These are phyloP conservation scores for Sclerotinia sclerotiorum DNA, from an alignment of 2,329 filamentous ascomycete genomes.

Conservation along the genomic window DNA sequence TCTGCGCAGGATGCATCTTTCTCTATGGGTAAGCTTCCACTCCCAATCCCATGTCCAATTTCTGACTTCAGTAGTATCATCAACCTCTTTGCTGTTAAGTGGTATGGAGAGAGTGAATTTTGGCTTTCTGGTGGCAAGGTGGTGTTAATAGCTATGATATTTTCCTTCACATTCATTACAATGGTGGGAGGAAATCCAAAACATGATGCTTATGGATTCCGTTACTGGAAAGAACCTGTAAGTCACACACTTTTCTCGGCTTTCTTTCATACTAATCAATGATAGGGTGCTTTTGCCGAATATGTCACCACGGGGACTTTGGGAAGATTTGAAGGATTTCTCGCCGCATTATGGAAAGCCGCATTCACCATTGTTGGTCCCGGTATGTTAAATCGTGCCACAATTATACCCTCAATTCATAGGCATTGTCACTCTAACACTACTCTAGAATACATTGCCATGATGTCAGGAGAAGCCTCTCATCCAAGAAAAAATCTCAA, in stretches of 20 bases:
- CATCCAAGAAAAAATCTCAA: conserved; percentile 64
- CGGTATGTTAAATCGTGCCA: conserved; percentile 47
- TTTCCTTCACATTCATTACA: conserved; percentile 70
- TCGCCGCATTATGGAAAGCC: conserved; percentile 52
- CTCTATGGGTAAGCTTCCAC: conserved; percentile 49
- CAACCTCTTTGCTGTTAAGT: conserved; percentile 65
- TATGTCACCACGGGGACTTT: conserved; percentile 61
- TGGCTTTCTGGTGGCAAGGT: conserved; percentile 50
- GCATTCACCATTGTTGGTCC: conserved; percentile 46
- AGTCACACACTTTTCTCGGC: background rate
- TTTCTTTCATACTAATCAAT: background rate
- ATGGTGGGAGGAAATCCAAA: conserved; percentile 71
- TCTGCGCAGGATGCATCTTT: conserved; percentile 43
- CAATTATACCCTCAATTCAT: background rate
- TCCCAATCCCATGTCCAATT: background rate
- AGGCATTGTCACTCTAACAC: background rate
- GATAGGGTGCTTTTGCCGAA: conserved; percentile 60
- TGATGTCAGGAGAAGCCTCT: conserved; percentile 68
- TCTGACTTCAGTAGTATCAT: conserved; percentile 45
- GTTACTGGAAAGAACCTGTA: conserved; percentile 59
- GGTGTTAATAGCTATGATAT: conserved; percentile 49
- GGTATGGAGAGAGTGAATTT: conserved; percentile 72
- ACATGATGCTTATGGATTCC: conserved; percentile 67
- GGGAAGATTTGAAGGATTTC: conserved; percentile 69
- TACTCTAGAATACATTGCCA: conserved; percentile 53